phyloP scores from a whole-genome alignment of 345 rosid genomes.

The Geranium rotundifolium region DNA sequence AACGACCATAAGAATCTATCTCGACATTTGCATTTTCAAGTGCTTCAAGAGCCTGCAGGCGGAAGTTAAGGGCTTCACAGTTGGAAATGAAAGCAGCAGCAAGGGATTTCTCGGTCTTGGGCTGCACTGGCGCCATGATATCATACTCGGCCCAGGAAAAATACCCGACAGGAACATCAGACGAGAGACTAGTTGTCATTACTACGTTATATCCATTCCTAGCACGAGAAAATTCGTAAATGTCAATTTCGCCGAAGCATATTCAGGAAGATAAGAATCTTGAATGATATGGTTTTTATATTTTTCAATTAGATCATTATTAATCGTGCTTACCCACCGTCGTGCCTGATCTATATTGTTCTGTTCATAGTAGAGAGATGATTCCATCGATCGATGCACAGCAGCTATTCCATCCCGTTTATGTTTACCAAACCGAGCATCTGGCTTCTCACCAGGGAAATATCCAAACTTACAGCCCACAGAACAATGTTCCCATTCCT shows the following conservation, averaged over 20 bases:
- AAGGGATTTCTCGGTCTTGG: constrained; percentile 68
- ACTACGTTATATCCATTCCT: constrained; percentile 69
- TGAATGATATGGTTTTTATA: neutral
- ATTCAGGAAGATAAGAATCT: neutral
- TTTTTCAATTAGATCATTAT: constrained; percentile 16
- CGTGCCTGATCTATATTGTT: constrained; percentile 67
- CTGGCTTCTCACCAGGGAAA: constrained; percentile 27
- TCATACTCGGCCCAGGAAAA: constrained; percentile 99
- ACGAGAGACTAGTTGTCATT: constrained; percentile 96
- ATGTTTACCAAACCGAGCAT: constrained; percentile 58
- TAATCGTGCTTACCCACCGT: constrained; percentile 96
- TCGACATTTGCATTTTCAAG: constrained; percentile 45
- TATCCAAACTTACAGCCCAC: constrained; percentile 65
- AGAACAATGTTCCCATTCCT: constrained; percentile 62
- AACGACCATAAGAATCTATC: constrained; percentile 88
- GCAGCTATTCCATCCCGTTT: constrained; percentile 26
- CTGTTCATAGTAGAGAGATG: constrained; percentile 65
- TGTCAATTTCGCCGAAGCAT: neutral
- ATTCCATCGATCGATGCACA: constrained; percentile 87
- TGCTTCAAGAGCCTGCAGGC: constrained; percentile 71
- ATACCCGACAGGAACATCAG: constrained; percentile 98
- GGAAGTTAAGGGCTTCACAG: constrained; percentile 82
- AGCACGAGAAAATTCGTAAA: constrained; percentile 8
- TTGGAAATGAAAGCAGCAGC: constrained; percentile 99
- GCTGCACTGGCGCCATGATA: constrained; percentile 80